Percentiles rank a stretch among this genome's conserved stretches.
Evolutionary conservation across 2,329 filamentous ascomycete species (phyloP).

Genomic region (Lanzia echinophila): DNA sequence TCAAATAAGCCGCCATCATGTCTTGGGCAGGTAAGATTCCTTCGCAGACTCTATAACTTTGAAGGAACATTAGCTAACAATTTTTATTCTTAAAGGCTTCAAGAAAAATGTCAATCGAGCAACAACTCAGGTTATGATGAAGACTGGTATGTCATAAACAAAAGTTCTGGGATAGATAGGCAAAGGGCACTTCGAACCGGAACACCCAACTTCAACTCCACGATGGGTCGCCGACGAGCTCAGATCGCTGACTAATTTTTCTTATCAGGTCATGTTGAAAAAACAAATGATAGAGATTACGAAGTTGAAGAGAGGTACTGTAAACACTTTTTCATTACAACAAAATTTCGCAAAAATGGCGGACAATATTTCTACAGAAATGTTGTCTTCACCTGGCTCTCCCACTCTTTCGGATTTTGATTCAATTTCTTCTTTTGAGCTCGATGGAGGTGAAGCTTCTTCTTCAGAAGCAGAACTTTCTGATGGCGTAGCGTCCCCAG

Average conservation of each 20-base stretch:
- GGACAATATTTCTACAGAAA: no score
- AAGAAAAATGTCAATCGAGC: slow-evolving; percentile 98
- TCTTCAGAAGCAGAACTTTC: no score
- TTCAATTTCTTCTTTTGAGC: no score
- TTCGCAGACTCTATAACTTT: slow-evolving; percentile 23
- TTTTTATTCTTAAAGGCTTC: slow-evolving; percentile 49
- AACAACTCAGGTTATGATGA: slow-evolving; percentile 99
- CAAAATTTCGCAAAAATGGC: background rate
- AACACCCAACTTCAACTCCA: no score
- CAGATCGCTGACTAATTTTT: background rate
- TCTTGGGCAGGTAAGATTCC: slow-evolving; percentile 40
- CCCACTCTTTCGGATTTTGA: background rate
- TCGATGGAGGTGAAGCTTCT: no score
- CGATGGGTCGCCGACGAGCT: no score
- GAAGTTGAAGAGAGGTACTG: slow-evolving; percentile 85
- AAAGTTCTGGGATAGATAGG: background rate
- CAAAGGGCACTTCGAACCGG: no score
- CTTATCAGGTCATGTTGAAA: slow-evolving; percentile 78
- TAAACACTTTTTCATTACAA: background rate
- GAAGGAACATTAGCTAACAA: background rate
- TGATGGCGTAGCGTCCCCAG: no score
- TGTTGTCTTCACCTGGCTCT: no score
- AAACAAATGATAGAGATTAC: slow-evolving; percentile 97
- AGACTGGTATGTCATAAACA: slow-evolving; percentile 59
- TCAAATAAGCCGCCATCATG: slow-evolving; percentile 32